phyloP scores from a whole-genome alignment of 148 eudicot species.

The Camellia lanceoleosa region DNA sequence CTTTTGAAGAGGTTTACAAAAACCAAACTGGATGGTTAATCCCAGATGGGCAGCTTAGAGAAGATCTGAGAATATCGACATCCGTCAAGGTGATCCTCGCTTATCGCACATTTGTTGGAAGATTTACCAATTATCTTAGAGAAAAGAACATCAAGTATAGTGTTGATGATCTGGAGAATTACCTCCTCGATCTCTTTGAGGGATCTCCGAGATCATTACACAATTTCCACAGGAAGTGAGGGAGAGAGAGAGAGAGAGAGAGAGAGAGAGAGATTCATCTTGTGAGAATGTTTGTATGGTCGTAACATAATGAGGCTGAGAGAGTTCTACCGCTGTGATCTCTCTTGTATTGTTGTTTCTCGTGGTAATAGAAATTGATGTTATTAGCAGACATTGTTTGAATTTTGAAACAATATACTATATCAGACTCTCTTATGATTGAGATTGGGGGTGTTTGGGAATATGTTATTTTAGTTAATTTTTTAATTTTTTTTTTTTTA shows the following conservation, averaged over 20 bases:
- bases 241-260: too few species aligned
- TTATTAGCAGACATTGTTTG: too few species aligned
- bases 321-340: background rate
- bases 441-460: too few species aligned
- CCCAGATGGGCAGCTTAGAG: constrained; percentile 56
- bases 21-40: constrained; percentile 67
- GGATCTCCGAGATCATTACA: background rate
- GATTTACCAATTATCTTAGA: constrained; percentile 44
- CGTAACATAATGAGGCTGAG: background rate
- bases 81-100: constrained; percentile 76
- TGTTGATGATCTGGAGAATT: constrained; percentile 67
- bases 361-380: too few species aligned
- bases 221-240: too few species aligned
- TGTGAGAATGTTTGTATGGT: background rate
- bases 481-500: too few species aligned
- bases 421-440: too few species aligned
- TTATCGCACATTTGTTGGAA: constrained; percentile 67
- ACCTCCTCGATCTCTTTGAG: constrained; percentile 63
- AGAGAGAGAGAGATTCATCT: too few species aligned
- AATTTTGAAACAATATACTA: too few species aligned
- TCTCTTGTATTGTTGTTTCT: too few species aligned
- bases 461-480: too few species aligned
- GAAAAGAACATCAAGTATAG: constrained; percentile 66
- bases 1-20: constrained; percentile 78
- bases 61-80: constrained; percentile 68